These are phyloP conservation scores for Zychaea mexicana DNA, from an alignment of 371 early-diverging fungal species.

Conservation along the genomic window DNA sequence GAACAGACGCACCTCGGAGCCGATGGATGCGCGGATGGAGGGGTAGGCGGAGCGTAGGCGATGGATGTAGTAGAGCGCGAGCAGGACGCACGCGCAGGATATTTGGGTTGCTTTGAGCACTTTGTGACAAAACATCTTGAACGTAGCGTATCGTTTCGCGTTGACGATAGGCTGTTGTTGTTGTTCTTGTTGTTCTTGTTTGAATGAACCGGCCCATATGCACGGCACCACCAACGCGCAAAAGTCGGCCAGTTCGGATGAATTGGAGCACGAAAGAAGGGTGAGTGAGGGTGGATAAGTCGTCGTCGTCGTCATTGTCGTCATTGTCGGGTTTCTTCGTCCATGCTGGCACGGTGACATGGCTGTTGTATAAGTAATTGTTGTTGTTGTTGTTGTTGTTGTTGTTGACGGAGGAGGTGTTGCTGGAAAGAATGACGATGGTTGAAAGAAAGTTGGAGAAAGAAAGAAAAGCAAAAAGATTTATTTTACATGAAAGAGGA, in stretches of 20 bases:
- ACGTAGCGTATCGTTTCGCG: slow-evolving; percentile 37
- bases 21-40: slow-evolving; percentile 40
- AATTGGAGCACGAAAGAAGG: slow-evolving; percentile 28
- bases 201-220: slow-evolving; percentile 45
- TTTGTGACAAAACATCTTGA: slow-evolving; percentile 50
- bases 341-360: slow-evolving; percentile 13
- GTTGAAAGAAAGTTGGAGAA: neutral
- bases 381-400: neutral
- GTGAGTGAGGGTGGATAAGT: slow-evolving; percentile 1
- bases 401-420: neutral
- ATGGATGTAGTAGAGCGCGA: slow-evolving; percentile 46
- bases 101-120: slow-evolving; percentile 56
- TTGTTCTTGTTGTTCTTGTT: neutral
- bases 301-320: no score
- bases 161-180: slow-evolving; percentile 18
- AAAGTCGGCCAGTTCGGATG: slow-evolving; percentile 43
- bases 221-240: slow-evolving; percentile 48
- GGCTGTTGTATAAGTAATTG: neutral
- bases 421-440: neutral
- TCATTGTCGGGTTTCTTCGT: no score
- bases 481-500: neutral
- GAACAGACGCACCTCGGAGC: slow-evolving; percentile 67
- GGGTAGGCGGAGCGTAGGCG: slow-evolving; percentile 42
- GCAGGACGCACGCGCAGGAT: slow-evolving; percentile 39
- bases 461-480: neutral